These are phyloP conservation scores for Apiotrichum sp. DNA, from an alignment of 1,284 basidiomycete genomes.

Conservation along the genomic window DNA sequence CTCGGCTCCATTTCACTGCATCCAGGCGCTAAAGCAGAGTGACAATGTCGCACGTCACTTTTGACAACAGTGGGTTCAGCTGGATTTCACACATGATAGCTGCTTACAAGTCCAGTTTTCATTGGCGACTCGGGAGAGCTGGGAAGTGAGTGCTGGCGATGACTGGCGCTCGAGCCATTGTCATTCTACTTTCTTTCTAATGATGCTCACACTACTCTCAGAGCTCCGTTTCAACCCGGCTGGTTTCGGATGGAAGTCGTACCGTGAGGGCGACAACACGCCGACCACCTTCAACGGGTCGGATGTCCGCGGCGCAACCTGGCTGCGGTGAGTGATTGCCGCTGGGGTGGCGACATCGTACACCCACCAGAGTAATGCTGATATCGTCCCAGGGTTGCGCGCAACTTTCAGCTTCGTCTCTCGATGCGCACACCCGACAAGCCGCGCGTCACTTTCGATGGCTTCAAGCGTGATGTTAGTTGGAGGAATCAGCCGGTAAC, in stretches of 20 bases:
- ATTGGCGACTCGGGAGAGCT: conserved; percentile 65
- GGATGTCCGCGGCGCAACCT: conserved; percentile 81
- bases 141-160: conserved; percentile 62
- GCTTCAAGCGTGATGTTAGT: conserved; percentile 80
- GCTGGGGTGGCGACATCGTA: too few species aligned
- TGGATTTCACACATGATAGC: neutral
- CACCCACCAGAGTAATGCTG: neutral
- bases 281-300: conserved; percentile 59
- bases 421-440: conserved; percentile 57
- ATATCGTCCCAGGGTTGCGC: conserved; percentile 60
- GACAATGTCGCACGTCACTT: conserved; percentile 40
- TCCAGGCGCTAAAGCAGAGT: neutral
- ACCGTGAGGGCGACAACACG: conserved; percentile 53
- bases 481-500: neutral
- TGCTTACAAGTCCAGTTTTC: conserved; percentile 52
- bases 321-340: conserved; percentile 55
- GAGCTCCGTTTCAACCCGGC: conserved; percentile 80
- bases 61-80: conserved; percentile 33
- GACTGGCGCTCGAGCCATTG: neutral
- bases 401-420: conserved; percentile 83
- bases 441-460: conserved; percentile 73
- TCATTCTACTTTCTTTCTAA: neutral
- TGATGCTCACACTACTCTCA: conserved; percentile 39
- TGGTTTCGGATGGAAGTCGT: conserved; percentile 82
- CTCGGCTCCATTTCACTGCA: neutral